Evolutionary conservation across 1,284 basidiomycete genomes (phyloP).

Genomic region (Pseudozyma tsukubaensis): DNA sequence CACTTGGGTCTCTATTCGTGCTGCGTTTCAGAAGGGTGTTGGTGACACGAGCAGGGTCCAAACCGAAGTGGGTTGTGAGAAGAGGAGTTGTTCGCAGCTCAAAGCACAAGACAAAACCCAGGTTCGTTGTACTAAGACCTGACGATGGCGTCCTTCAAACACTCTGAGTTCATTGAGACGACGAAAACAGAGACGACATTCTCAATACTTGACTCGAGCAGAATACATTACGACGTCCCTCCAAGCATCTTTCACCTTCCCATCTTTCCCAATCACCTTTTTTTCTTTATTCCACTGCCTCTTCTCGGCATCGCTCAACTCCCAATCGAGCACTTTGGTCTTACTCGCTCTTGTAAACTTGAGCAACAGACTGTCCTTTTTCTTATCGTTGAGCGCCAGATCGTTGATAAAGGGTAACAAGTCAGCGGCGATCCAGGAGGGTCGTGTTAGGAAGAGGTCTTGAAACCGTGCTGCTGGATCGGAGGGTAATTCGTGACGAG

Average conservation of each 20-base stretch:
- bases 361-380: constrained; percentile 53
- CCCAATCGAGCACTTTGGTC: constrained; percentile 46
- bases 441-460: constrained; percentile 61
- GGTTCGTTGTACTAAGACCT: too few species aligned
- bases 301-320: constrained; percentile 37
- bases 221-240: constrained; percentile 47
- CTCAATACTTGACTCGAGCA: constrained; percentile 52
- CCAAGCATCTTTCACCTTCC: constrained; percentile 28
- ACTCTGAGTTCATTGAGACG: neutral
- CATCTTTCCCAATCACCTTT: constrained; percentile 23
- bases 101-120: too few species aligned
- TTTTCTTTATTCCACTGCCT: constrained; percentile 40
- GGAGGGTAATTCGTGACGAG: constrained; percentile 55
- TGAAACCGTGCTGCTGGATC: constrained; percentile 64
- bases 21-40: too few species aligned
- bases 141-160: neutral
- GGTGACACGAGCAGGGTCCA: too few species aligned
- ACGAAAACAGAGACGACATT: neutral
- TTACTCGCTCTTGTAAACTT: constrained; percentile 52
- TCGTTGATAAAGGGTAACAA: constrained; percentile 68
- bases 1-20: too few species aligned
- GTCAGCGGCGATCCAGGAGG: constrained; percentile 63
- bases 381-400: constrained; percentile 45
- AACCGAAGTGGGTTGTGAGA: too few species aligned
- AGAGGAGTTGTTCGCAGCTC: too few species aligned